Evolutionary conservation across 257 asterid genomes (phyloP), one percentile per base, ranked within the genome.

Genomic region (Dorcoceras hygrometricum): DNA sequence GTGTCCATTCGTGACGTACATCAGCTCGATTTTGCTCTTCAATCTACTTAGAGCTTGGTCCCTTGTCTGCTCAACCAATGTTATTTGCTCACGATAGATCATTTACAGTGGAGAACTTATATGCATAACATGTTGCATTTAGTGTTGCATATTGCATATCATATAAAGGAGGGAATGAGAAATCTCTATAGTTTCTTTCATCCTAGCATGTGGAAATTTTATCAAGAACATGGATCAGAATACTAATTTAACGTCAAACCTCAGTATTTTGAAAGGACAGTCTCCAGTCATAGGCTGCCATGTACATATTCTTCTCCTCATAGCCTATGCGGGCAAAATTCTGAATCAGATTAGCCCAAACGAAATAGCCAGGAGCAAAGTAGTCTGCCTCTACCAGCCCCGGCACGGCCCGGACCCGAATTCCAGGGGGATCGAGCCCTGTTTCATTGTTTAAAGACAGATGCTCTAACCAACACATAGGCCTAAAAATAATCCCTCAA

Each of bases 281-380:
- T 69, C 99, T 86, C 97, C 99, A 93, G 59, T 93, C 99, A 77
- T 90, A 90, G 69, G 99, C 87, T 57, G 95, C 96, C 97, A 90
- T 93, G 62, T 88, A 82, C 91, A 88, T 83, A 65, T 85, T 93
- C 87, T 88, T 90, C 72, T 83, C 89, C 73, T 93, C 99, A 27
- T 93, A 90, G 2, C 99, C 96, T 79, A 88, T 83, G 65, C 82
- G 83, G 0, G 96, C 99, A 86, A 90, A 82, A 81, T 90, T 93
- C 86, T 90, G 91, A 34, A 90, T 90, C 28, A 93, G 84, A 65
- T 81, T 81, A 23, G 97, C 97, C 98, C 97, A 93, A 50, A 93
- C 89, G 63, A 90, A 93, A 67, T 93, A 90, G 0, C 97, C 97
- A 39, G 96, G 95, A 3, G 99, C 89, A 59, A 93, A 90, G 77